phyloP scores from a whole-genome alignment of 192 early-diverging fungal species.

The Funneliformis geosporum region DNA sequence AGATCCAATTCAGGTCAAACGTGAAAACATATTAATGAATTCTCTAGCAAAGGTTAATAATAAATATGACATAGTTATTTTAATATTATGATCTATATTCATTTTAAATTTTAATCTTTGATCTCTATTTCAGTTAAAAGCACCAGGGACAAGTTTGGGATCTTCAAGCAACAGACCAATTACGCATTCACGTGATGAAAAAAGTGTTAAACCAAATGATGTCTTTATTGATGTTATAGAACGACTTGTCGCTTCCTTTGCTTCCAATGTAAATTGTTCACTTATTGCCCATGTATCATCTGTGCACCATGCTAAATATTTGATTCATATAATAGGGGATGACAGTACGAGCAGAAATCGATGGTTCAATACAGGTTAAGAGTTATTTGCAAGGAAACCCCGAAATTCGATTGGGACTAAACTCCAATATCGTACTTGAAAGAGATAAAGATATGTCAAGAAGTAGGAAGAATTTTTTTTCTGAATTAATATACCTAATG shows the following conservation, averaged over 20 bases:
- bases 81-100: not conserved
- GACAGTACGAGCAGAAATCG: conserved; percentile 25
- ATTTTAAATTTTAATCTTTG: not conserved
- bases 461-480: not conserved
- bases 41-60: conserved; percentile 10
- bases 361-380: conserved; percentile 24
- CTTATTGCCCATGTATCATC: not conserved
- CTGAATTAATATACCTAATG: not conserved
- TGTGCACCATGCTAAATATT: no score
- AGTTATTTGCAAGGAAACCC: conserved; percentile 22
- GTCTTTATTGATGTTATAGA: conserved; percentile 30
- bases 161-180: conserved; percentile 5
- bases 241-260: conserved; percentile 14
- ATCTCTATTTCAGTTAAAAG: not conserved
- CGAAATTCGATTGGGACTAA: not conserved
- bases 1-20: conserved; percentile 10
- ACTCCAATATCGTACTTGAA: not conserved
- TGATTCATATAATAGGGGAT: conserved; percentile 20
- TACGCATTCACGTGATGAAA: not conserved
- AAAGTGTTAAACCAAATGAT: conserved; percentile 9
- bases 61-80: no score
- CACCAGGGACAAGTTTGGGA: not conserved
- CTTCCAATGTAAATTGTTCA: conserved; percentile 4
- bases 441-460: not conserved
- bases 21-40: conserved; percentile 14